Percentiles rank a stretch among this genome's conserved stretches.
Conservation (phyloP, 2,329 filamentous ascomycete genomes). For the Venturiaceae sp. region DNA sequence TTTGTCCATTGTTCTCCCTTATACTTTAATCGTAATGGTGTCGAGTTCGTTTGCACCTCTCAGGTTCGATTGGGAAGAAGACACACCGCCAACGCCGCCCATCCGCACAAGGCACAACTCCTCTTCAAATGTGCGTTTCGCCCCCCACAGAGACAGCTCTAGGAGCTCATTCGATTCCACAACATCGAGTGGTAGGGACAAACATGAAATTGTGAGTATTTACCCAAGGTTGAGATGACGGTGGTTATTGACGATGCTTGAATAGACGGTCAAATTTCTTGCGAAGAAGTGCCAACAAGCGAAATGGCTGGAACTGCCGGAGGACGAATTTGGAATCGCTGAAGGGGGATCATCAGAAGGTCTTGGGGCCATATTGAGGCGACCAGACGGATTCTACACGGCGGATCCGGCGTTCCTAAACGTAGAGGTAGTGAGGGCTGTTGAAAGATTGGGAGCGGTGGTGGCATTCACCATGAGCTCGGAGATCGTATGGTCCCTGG, state of each 20-base stretch:
- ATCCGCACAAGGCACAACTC: no score
- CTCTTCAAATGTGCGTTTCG: no score
- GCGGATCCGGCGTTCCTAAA: conserved; percentile 26
- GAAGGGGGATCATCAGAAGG: not conserved
- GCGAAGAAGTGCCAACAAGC: conserved; percentile 17
- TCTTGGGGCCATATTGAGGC: not conserved
- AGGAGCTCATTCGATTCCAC: no score
- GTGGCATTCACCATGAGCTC: conserved; percentile 37
- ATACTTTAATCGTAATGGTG: no score
- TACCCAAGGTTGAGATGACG: not conserved
- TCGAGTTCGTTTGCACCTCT: no score
- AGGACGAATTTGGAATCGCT: conserved; percentile 18
- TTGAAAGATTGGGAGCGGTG: conserved; percentile 29
- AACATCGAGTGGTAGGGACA: not conserved
- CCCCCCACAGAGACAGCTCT: no score
- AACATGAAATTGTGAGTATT: not conserved
- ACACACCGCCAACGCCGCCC: no score
- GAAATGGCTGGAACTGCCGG: conserved; percentile 19
- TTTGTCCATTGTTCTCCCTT: no score
- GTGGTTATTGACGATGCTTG: no score
- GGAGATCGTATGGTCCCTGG: conserved; percentile 32
- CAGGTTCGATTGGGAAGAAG: no score
- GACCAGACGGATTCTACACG: not conserved
- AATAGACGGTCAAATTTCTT: conserved; percentile 20
- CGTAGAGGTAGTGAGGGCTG: conserved; percentile 25